A percentile compares a stretch with the other conserved stretches of the same genome.
Evolutionary conservation across 2,329 filamentous ascomycete genomes (phyloP).

Genomic region (Xylariomycetidae sp.): DNA sequence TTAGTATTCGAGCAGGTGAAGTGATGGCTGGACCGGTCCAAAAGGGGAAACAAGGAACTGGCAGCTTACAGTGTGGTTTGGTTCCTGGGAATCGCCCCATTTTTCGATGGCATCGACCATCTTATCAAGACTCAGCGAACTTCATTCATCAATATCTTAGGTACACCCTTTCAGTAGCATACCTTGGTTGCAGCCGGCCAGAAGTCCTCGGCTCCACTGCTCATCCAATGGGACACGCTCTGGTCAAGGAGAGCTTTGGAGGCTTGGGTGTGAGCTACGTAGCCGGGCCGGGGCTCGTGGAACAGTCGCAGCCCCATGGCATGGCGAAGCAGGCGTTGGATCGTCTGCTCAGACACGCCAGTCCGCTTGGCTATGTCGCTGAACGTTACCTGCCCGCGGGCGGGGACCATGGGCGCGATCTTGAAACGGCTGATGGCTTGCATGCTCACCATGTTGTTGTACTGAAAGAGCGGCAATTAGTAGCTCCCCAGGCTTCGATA

Average conservation of each 20-base stretch:
- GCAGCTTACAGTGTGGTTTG: constrained; percentile 29
- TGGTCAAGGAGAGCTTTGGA: constrained; percentile 27
- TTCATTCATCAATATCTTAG: too few relatives aligned
- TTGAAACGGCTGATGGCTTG: constrained; percentile 25
- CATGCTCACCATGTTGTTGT: constrained; percentile 18
- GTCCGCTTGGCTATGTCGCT: constrained; percentile 18
- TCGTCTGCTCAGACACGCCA: constrained; percentile 15
- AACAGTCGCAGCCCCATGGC: constrained; percentile 35
- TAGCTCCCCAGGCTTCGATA: too few relatives aligned
- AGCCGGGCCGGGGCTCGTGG: constrained; percentile 29
- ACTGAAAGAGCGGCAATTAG: neutral
- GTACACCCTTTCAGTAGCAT: too few relatives aligned
- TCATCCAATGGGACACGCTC: constrained; percentile 25
- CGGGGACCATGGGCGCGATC: constrained; percentile 23
- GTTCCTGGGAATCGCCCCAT: constrained; percentile 31
- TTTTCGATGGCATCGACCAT: constrained; percentile 27
- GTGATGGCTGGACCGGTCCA: too few relatives aligned
- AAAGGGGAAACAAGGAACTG: neutral
- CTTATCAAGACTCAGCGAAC: constrained; percentile 4
- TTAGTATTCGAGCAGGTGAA: neutral
- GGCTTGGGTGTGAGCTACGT: constrained; percentile 33
- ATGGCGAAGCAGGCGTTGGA: constrained; percentile 24
- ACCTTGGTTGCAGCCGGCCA: constrained; percentile 24
- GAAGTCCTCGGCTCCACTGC: constrained; percentile 25
- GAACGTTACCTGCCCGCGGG: constrained; percentile 18